Conservation (phyloP, 305 asterid species). For the Ilex paraguariensis region DNA sequence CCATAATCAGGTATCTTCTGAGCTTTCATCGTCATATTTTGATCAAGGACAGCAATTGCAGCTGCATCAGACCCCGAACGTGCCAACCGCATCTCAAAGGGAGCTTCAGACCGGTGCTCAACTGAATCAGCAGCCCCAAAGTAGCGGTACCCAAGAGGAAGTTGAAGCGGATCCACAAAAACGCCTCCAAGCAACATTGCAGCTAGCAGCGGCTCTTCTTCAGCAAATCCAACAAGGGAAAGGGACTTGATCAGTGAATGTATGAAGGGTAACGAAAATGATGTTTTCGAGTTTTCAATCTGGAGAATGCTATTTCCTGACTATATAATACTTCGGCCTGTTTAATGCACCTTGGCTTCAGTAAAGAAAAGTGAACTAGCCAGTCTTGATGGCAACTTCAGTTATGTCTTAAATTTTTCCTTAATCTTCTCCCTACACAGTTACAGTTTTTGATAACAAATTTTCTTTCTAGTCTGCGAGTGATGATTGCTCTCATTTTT, state of each 20-base stretch:
- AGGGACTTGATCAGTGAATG: slow-evolving; percentile 31
- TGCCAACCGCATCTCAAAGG: slow-evolving; percentile 33
- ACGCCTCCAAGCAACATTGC: slow-evolving; percentile 86
- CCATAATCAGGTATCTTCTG: slow-evolving; percentile 40
- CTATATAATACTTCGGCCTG: no score
- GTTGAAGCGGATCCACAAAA: slow-evolving; percentile 66
- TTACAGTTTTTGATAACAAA: no score
- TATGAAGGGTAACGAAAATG: no score
- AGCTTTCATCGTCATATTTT: slow-evolving; percentile 39
- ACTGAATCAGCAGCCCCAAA: slow-evolving; percentile 37
- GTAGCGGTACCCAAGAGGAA: slow-evolving; percentile 41
- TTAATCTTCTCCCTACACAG: no score
- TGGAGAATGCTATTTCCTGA: no score
- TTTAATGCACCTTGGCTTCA: no score
- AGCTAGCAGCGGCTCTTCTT: slow-evolving; percentile 86
- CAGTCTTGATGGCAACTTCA: no score
- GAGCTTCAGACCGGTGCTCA: slow-evolving; percentile 34
- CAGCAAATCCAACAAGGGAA: slow-evolving; percentile 92
- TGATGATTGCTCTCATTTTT: no score
- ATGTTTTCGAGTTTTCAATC: no score
- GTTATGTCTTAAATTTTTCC: no score
- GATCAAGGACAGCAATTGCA: slow-evolving; percentile 45
- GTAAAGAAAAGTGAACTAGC: no score
- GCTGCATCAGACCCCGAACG: slow-evolving; percentile 20
- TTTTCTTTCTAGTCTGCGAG: no score